phyloP scores from a whole-genome alignment of 2,329 filamentous ascomycete genomes.

The Colletotrichum salicis region DNA sequence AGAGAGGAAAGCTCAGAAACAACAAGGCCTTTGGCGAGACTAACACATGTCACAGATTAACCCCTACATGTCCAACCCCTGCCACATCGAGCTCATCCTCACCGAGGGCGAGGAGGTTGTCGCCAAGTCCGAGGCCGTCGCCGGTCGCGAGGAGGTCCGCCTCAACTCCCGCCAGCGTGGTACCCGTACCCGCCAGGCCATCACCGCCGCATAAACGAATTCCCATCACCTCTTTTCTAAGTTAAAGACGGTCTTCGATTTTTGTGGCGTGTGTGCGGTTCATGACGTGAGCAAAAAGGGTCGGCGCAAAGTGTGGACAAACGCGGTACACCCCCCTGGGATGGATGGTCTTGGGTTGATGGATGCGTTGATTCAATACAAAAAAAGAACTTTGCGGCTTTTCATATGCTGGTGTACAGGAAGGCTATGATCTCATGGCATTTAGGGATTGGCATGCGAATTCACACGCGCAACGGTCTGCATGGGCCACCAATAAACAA shows the following conservation, averaged over 20 bases:
- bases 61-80: conserved; percentile 99
- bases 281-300: conserved; percentile 19
- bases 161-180: conserved; percentile 95
- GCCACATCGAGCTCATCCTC: conserved; percentile 99
- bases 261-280: conserved; percentile 5
- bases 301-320: conserved; percentile 18
- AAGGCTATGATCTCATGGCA: conserved; percentile 46
- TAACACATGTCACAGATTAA: conserved; percentile 80
- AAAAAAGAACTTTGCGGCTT: conserved; percentile 40
- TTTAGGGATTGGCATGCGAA: conserved; percentile 50
- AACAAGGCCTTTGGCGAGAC: conserved; percentile 1
- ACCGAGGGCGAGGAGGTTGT: conserved; percentile 97
- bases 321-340: conserved; percentile 28
- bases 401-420: conserved; percentile 45
- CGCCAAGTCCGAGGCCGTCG: conserved; percentile 82
- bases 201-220: conserved; percentile 69
- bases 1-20: background rate
- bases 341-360: conserved; percentile 36
- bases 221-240: background rate
- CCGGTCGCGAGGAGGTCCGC: conserved; percentile 71
- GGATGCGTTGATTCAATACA: conserved; percentile 28
- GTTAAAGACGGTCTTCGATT: conserved; percentile 7
- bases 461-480: conserved; percentile 32
- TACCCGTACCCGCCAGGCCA: conserved; percentile 70
- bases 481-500: conserved; percentile 35